These are phyloP conservation scores for Calonectria montana DNA, from an alignment of 2,329 filamentous ascomycete species.

Conservation along the genomic window DNA sequence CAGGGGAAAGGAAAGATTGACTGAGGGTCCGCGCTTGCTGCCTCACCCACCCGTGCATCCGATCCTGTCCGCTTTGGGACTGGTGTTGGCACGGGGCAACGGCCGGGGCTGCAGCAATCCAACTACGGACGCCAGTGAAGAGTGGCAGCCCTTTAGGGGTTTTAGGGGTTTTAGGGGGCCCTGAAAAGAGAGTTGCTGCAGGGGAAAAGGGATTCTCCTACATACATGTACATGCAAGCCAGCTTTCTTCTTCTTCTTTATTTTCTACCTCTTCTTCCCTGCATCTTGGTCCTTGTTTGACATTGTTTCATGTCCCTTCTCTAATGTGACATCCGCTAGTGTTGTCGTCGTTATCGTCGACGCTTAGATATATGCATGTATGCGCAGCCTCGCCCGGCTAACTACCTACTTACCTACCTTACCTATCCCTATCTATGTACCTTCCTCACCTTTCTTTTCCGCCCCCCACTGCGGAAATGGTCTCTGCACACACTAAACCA, in stretches of 20 bases:
- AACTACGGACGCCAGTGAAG: not conserved
- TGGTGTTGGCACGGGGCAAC: conserved; percentile 17
- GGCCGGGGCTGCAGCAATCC: conserved; percentile 13
- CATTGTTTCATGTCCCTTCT: no score
- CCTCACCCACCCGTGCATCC: conserved; percentile 16
- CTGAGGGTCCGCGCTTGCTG: conserved; percentile 24
- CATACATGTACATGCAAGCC: no score
- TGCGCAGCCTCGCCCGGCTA: no score
- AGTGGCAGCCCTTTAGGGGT: not conserved
- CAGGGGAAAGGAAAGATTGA: conserved; percentile 39
- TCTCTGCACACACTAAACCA: not conserved
- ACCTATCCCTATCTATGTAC: not conserved
- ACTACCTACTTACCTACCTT: not conserved
- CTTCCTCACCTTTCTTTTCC: not conserved
- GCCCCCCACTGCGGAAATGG: not conserved
- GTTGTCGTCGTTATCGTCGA: no score
- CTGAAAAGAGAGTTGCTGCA: not conserved
- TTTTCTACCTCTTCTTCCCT: no score
- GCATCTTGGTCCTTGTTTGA: no score
- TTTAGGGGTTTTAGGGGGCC: not conserved
- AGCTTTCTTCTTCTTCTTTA: not conserved
- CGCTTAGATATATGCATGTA: no score
- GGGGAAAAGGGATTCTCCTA: not conserved
- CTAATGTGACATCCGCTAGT: no score
- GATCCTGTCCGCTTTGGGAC: not conserved